Conservation (phyloP, 305 asterid genomes). For the Fraxinus baroniana region DNA sequence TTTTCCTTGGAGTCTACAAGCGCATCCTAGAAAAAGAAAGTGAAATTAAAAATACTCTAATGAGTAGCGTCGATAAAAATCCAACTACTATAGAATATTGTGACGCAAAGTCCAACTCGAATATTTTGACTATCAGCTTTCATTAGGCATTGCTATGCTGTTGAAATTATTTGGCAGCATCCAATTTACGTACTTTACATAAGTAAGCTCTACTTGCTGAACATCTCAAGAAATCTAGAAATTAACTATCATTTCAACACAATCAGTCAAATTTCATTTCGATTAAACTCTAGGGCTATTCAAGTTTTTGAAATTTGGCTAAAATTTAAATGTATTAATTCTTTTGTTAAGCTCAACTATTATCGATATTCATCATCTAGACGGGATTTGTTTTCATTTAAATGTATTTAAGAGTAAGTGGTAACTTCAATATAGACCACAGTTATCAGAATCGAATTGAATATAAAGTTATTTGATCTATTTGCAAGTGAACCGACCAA, state of each 20-base stretch:
- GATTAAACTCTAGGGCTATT: not conserved
- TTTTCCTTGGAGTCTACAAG: not conserved
- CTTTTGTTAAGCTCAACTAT: not conserved
- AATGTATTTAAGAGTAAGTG: not conserved
- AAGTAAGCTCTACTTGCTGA: no score
- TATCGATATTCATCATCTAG: not conserved
- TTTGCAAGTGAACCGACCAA: no score
- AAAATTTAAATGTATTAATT: no score
- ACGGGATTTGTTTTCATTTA: not conserved
- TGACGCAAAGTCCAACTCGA: no score
- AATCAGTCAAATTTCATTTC: not conserved
- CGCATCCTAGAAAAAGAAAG: not conserved
- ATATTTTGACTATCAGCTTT: not conserved
- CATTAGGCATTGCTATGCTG: not conserved
- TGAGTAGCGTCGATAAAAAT: no score
- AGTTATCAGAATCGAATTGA: no score
- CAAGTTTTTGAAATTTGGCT: not conserved
- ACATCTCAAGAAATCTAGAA: no score
- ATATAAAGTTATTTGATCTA: no score
- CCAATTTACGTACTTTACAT: no score
- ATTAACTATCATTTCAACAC: no score
- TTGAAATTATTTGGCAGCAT: not conserved
- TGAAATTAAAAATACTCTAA: not conserved
- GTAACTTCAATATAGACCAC: not conserved
- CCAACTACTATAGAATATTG: not conserved